A percentile compares a stretch with the other conserved stretches of the same genome.
Evolutionary conservation across 2,329 filamentous ascomycete genomes (phyloP).

Genomic region (Neoarthrinium moseri): DNA sequence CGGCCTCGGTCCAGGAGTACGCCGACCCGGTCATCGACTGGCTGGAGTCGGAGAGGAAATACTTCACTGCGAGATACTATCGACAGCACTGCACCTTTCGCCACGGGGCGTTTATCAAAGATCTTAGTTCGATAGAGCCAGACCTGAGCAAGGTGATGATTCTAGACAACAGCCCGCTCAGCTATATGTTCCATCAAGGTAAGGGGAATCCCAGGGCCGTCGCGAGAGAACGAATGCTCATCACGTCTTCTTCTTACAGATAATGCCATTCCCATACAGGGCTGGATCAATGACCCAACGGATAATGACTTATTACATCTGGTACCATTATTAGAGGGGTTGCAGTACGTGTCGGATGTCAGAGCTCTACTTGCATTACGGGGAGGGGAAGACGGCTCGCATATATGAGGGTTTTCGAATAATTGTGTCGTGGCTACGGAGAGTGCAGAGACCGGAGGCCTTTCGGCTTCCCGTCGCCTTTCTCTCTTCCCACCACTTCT

Average conservation of each 20-base stretch:
- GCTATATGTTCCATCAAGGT: conserved; percentile 99
- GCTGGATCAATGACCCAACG: conserved; percentile 98
- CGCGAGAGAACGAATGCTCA: conserved; percentile 12
- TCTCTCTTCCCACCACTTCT: too few species aligned
- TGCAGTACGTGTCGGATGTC: conserved; percentile 97
- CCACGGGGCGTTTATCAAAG: conserved; percentile 97
- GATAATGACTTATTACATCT: conserved; percentile 94
- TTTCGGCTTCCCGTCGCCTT: too few species aligned
- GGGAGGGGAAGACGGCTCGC: conserved; percentile 76
- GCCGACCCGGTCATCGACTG: conserved; percentile 98
- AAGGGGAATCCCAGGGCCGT: conserved; percentile 17
- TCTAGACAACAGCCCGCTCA: conserved; percentile 95
- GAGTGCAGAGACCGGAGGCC: too few species aligned
- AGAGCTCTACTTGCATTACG: conserved; percentile 84
- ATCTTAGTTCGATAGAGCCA: conserved; percentile 91
- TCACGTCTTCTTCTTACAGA: conserved; percentile 54
- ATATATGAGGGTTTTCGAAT: conserved; percentile 12
- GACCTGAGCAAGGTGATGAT: conserved; percentile 99
- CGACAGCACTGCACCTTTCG: conserved; percentile 95
- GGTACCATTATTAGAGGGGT: conserved; percentile 85
- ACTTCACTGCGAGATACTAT: conserved; percentile 91
- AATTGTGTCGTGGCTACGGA: too few species aligned
- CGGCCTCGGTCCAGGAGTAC: conserved; percentile 96
- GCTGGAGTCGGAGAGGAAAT: conserved; percentile 95
- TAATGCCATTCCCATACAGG: conserved; percentile 98